Conservation (phyloP, 2,329 filamentous ascomycete genomes). For the Aureobasidium sp. region DNA sequence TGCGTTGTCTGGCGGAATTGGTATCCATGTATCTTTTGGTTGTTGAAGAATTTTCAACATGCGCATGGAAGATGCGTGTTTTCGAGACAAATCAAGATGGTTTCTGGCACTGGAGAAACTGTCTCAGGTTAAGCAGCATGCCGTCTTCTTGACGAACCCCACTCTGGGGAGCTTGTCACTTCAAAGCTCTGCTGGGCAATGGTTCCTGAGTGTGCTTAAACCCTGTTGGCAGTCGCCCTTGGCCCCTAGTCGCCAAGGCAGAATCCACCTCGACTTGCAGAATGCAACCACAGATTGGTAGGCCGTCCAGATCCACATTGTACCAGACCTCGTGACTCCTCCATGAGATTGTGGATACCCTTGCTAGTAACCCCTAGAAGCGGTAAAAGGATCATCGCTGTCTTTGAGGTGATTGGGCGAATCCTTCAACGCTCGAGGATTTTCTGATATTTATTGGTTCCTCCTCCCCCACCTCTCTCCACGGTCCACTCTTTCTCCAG, state of each 20-base stretch:
- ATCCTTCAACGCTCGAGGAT: not conserved
- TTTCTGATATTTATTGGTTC: not conserved
- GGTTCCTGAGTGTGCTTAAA: not conserved
- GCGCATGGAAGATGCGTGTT: not conserved
- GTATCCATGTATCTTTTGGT: not conserved
- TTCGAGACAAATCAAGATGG: not conserved
- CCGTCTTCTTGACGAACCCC: not conserved
- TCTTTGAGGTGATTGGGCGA: not conserved
- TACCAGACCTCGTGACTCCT: constrained; percentile 5
- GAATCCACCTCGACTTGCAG: not conserved
- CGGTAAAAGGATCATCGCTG: constrained; percentile 11
- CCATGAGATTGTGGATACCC: constrained; percentile 3
- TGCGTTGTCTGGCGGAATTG: not conserved
- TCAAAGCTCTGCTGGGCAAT: not conserved
- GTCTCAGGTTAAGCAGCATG: not conserved
- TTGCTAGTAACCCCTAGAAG: constrained; percentile 7
- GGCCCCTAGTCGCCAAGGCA: not conserved
- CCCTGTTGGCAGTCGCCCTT: constrained; percentile 3
- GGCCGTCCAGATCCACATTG: not conserved
- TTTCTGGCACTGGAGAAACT: not conserved
- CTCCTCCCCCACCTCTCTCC: not conserved
- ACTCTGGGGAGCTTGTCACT: not conserved
- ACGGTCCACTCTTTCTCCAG: constrained; percentile 8
- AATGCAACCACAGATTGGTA: constrained; percentile 10
- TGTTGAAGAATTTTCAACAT: not conserved